Percentiles rank a stretch among this genome's conserved stretches.
Conservation (phyloP, 2,329 filamentous ascomycete species). For the Leptosphaerulina australis region DNA sequence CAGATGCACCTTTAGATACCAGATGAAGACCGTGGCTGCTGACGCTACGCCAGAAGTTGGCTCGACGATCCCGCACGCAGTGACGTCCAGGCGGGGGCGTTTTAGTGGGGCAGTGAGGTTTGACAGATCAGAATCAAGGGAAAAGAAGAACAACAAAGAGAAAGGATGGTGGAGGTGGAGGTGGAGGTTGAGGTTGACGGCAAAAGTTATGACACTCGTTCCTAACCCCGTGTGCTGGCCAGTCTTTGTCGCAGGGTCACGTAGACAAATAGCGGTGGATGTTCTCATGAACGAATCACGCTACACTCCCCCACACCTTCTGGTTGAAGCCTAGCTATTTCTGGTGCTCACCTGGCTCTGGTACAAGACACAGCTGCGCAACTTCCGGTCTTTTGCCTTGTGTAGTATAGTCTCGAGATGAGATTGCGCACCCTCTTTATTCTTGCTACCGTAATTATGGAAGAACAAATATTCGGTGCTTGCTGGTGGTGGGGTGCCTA, state of each 20-base stretch:
- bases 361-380: conserved; percentile 19
- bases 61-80: conserved; percentile 25
- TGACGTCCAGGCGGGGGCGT: conserved; percentile 29
- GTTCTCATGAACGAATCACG: conserved; percentile 37
- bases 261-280: conserved; percentile 35
- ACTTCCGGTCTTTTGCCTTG: conserved; percentile 13
- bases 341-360: conserved; percentile 12
- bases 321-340: conserved; percentile 30
- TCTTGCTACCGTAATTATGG: conserved; percentile 1
- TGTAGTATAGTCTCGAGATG: neutral
- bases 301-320: conserved; percentile 25
- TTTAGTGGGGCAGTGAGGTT: conserved; percentile 13
- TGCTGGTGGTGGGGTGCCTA: neutral
- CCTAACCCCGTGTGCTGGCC: conserved; percentile 35
- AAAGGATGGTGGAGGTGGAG: conserved; percentile 1
- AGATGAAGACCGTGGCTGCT: conserved; percentile 21
- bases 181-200: conserved; percentile 17
- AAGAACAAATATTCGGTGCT: neutral
- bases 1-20: conserved; percentile 25
- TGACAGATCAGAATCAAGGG: conserved; percentile 12
- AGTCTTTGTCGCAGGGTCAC: conserved; percentile 33
- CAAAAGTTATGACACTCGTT: conserved; percentile 24
- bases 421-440: conserved; percentile 1
- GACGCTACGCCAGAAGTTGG: conserved; percentile 27
- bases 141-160: conserved; percentile 12